phyloP scores from a whole-genome alignment of 352 stramenopile species.

The Pythium sp. region DNA sequence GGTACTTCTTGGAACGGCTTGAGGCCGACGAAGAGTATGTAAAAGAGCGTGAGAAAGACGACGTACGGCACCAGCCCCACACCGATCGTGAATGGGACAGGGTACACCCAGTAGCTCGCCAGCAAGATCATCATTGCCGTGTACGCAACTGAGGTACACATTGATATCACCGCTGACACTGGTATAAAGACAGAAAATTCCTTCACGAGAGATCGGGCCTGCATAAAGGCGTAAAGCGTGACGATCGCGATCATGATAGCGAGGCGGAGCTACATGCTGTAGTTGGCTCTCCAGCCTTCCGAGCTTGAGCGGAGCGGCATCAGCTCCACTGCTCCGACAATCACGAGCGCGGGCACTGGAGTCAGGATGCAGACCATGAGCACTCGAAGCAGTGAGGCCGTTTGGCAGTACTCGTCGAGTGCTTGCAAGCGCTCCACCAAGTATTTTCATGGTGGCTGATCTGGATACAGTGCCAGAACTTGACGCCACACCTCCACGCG shows the following conservation, averaged over 20 bases:
- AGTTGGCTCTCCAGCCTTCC: slow-evolving; percentile 23
- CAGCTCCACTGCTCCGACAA: slow-evolving; percentile 21
- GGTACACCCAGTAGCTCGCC: slow-evolving; percentile 18
- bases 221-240: slow-evolving; percentile 12
- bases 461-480: background rate
- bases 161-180: background rate
- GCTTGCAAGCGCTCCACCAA: slow-evolving; percentile 13
- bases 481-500: background rate
- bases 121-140: slow-evolving; percentile 12
- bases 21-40: slow-evolving; percentile 20
- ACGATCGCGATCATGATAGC: slow-evolving; percentile 17
- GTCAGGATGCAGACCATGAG: slow-evolving; percentile 4
- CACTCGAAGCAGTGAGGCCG: background rate
- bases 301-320: slow-evolving; percentile 20
- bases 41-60: slow-evolving; percentile 6
- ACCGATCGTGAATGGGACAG: slow-evolving; percentile 26
- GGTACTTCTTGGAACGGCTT: slow-evolving; percentile 16
- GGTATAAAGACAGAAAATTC: background rate
- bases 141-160: background rate
- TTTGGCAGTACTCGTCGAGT: slow-evolving; percentile 6
- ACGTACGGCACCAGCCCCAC: slow-evolving; percentile 13
- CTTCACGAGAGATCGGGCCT: slow-evolving; percentile 16
- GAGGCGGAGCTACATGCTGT: slow-evolving; percentile 22
- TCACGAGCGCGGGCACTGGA: slow-evolving; percentile 17
- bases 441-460: slow-evolving; percentile 15